Evolutionary conservation across 2,329 filamentous ascomycete genomes (phyloP).

Genomic region (Pseudogymnoascus pannorum): DNA sequence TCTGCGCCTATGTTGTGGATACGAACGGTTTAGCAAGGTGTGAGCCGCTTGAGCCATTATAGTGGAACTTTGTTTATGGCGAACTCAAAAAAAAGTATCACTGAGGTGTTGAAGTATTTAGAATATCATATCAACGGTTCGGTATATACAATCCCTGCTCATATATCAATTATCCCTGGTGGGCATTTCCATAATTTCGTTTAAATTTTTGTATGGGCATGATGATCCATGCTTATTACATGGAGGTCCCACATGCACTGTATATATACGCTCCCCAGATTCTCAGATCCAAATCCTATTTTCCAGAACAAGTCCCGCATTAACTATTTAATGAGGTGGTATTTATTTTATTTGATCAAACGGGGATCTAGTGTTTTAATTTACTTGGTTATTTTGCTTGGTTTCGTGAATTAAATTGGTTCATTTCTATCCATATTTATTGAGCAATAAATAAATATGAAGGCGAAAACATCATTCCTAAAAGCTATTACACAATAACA

Average conservation of each 20-base stretch:
- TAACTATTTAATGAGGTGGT: background rate
- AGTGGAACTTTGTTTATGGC: background rate
- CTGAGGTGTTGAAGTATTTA: background rate
- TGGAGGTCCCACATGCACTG: background rate
- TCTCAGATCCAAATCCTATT: background rate
- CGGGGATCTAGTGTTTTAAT: too few relatives aligned
- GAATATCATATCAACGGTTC: background rate
- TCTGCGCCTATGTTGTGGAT: constrained; percentile 3
- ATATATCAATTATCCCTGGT: background rate
- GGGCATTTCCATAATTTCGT: background rate
- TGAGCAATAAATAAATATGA: background rate
- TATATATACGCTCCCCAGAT: background rate
- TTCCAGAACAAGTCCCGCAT: background rate
- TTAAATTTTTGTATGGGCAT: background rate
- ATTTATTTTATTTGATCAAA: background rate
- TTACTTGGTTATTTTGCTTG: background rate
- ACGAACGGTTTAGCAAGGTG: background rate
- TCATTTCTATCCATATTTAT: background rate
- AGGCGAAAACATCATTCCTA: background rate
- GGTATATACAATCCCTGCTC: background rate
- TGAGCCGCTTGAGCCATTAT: background rate
- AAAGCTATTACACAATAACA: background rate
- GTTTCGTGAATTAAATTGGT: background rate
- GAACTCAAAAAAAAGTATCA: background rate
- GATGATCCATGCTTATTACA: background rate